Percentiles rank a stretch among this genome's conserved stretches.
Conservation (phyloP, 352 stramenopile genomes). For the Globisporangium emineosum region DNA sequence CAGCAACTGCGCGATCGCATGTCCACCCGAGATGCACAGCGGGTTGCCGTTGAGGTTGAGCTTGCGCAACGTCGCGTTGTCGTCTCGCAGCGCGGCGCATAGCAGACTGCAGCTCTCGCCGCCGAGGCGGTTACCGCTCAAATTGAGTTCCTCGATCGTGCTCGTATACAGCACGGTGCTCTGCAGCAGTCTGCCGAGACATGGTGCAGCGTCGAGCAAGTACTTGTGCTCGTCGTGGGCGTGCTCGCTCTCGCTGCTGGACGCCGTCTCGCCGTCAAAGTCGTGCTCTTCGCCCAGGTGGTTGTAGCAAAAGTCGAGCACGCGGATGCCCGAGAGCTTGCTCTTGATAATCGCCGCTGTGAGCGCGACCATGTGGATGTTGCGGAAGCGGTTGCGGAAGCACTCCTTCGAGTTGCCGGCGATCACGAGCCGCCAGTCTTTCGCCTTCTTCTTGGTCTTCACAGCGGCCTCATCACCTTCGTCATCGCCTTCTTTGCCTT, state of each 20-base stretch:
- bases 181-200: conserved; percentile 47
- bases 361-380: conserved; percentile 64
- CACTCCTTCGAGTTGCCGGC: conserved; percentile 53
- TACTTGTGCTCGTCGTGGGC: conserved; percentile 36
- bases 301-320: conserved; percentile 54
- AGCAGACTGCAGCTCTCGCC: conserved; percentile 57
- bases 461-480: conserved; percentile 4
- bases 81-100: conserved; percentile 35
- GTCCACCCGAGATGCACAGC: conserved; percentile 40
- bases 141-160: conserved; percentile 46
- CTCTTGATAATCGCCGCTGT: conserved; percentile 46
- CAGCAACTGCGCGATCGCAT: conserved; percentile 51
- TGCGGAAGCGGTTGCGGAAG: conserved; percentile 60
- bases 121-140: conserved; percentile 58
- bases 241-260: conserved; percentile 16
- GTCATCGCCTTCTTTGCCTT: background rate
- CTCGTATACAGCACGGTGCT: conserved; percentile 45
- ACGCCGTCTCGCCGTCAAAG: conserved; percentile 21
- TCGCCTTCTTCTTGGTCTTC: conserved; percentile 1
- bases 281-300: conserved; percentile 36
- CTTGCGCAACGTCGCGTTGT: conserved; percentile 31
- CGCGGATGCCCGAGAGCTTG: conserved; percentile 35
- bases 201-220: conserved; percentile 41
- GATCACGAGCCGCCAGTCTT: conserved; percentile 29
- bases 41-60: conserved; percentile 58